phyloP scores from a whole-genome alignment of 306 rosid species.

The Abrus pulchellus region DNA sequence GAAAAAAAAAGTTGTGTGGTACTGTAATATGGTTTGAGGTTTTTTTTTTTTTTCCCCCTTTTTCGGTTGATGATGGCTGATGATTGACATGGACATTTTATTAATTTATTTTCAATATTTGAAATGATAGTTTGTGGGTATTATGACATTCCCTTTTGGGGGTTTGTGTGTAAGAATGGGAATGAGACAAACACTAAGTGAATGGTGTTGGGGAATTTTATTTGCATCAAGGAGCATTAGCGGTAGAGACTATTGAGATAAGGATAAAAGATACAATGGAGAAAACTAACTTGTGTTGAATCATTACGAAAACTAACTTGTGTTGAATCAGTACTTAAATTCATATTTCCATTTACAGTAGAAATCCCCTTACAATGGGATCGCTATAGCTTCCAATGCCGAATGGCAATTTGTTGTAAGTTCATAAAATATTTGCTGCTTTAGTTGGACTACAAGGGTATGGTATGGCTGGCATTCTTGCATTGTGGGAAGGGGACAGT shows the following conservation, averaged over 20 bases:
- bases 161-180: neutral
- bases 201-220: neutral
- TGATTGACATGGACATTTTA: neutral
- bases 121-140: conserved; percentile 28
- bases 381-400: neutral
- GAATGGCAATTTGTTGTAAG: neutral
- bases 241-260: neutral
- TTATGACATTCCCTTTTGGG: conserved; percentile 12
- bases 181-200: neutral
- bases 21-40: neutral
- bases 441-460: neutral
- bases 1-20: neutral
- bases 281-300: neutral
- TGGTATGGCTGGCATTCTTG: neutral
- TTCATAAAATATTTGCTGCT: neutral
- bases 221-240: neutral
- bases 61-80: neutral
- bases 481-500: neutral
- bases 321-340: no score
- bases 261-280: neutral
- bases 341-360: neutral
- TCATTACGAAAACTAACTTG: neutral
- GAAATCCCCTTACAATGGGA: neutral
- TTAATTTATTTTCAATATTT: neutral
- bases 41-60: neutral